Evolutionary conservation across 2,329 filamentous ascomycete genomes (phyloP).

Genomic region (Exophiala calicioides): DNA sequence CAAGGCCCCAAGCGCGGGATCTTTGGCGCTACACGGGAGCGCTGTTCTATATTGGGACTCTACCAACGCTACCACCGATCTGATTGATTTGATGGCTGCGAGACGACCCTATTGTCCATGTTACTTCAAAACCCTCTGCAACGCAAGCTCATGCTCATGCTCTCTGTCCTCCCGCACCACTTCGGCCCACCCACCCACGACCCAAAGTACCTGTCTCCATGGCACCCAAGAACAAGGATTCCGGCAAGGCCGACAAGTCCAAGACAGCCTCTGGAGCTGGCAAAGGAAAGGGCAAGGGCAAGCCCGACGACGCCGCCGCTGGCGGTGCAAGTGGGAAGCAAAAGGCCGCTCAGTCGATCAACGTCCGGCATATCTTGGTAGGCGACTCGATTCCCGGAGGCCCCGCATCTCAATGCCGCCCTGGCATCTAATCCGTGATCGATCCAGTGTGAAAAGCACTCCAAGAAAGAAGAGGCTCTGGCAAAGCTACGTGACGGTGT

Average conservation of each 20-base stretch:
- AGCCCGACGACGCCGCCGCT: constrained; percentile 37
- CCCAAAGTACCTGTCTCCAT: constrained; percentile 30
- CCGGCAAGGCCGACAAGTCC: constrained; percentile 33
- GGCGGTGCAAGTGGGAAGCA: constrained; percentile 39
- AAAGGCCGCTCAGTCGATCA: constrained; percentile 64
- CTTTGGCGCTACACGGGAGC: too few relatives aligned
- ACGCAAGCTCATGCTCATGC: too few relatives aligned
- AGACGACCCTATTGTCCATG: too few relatives aligned
- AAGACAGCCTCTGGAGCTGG: constrained; percentile 30
- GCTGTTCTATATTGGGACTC: too few relatives aligned
- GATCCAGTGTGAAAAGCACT: constrained; percentile 60
- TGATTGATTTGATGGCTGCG: too few relatives aligned
- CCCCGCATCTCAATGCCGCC: too few relatives aligned
- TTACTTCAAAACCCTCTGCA: too few relatives aligned
- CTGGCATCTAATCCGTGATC: not conserved
- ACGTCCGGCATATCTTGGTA: constrained; percentile 65
- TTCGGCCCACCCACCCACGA: not conserved
- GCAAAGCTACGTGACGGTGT: constrained; percentile 59
- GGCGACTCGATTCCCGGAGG: constrained; percentile 25
- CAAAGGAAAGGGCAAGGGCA: constrained; percentile 44
- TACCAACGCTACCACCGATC: too few relatives aligned
- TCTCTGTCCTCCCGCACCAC: not conserved
- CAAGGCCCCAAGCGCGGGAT: too few relatives aligned
- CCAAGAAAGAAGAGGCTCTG: constrained; percentile 66
- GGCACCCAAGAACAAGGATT: constrained; percentile 45